Base-by-base conservation (phyloP, 192 early-diverging fungal genomes). In the Diversispora epigaea region DNA sequence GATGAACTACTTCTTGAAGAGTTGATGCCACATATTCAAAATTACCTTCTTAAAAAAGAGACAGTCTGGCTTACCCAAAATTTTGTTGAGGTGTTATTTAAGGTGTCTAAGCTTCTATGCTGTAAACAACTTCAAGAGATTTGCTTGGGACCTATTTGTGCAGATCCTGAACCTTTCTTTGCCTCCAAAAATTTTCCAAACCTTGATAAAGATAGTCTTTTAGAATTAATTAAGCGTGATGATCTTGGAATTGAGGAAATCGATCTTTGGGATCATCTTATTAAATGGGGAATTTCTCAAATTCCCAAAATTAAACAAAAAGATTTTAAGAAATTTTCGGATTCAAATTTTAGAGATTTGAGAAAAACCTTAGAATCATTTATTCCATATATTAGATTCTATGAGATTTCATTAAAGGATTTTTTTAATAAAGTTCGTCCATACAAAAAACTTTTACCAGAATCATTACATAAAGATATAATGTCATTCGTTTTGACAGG, bases 1-100 rank as follows among this genome's bases (percentile, higher is more conserved):
- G 62, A 75, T 75, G 73, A 75, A 65, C 54, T 75, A 50, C 11
- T 56, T 52, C 21, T 74, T 9, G 72, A 50, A 11, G 63, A 65
- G 44, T 65, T 74, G 12, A 61, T 61, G 10, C 3, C 0, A 6
- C n/a, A 63, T 49, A 49, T 62, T 19, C 71, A 58, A 45, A 19
- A 60, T n/a, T 43, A 72, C 45, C 43, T 72, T 21, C 55, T 72
- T 7, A 43, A 47, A 43, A 45, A 72, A 10, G 39, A 60, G 21
- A n/a, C 55, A 17, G 14, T 11, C 8, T 72, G 71, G 71, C n/a
- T 58, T 19, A 17, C n/a, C n/a, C 10, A 60, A 60, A 60, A 72
- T 60, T 15, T 45, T 11, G 17, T 60, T 2, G 11, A 22, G 2
- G 57, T 60, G 5, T 40, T 60, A 6, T n/a, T 45, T 73, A 73